Base-by-base conservation (phyloP, 768 basidiomycete genomes). In the Hypholoma sublateritium region DNA sequence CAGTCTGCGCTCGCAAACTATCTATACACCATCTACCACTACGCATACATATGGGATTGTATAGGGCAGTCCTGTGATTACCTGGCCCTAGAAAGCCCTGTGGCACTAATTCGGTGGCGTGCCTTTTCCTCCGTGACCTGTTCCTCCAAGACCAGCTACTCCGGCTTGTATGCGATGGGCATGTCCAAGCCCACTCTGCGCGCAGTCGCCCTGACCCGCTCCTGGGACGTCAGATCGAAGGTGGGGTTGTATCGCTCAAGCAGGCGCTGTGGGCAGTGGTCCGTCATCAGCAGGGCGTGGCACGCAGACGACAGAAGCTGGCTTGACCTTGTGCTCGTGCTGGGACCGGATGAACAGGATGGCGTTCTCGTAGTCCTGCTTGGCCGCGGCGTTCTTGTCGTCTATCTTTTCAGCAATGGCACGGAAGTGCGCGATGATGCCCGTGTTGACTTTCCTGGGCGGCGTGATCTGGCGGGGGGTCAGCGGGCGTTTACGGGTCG, bases 201-300 rank as follows among this genome's bases (percentile, higher is more conserved):
- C 3, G 93, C 94, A 0, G 95, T 95, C 1, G 91, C 91, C 64
- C 86, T 79, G 58, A 96, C 81, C 62, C 89, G 77, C 68, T 96
- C 93, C 62, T 93, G 85, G 5, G 80, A 74, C 0, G 92, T 88
- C 60, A 95, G 78, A 65, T 94, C 90, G 41, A 87, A 71, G 16
- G 89, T 74, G 0, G 95, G 94, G 69, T 95, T 96, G 74, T 98
- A 98, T 52, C 92, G 79, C 53, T 92, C 89, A 59, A 97, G 71
- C 47, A 97, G 75, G 19, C 75, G 76, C 95, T 97, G 65, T 45
- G 19, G 35, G 50, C 28, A 36, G 16, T 5, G 9, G 7, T 14
- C 35, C 34, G 13, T 16, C 34, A 36, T 32, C 34, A n/a, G 17
- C 44, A 25, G n/a, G 34, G 11, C 36, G 37, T 16, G 22, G 36